Evolutionary conservation across 202 grass and related monocot species (phyloP).

Genomic region (Miscanthus sacchariflorus): DNA sequence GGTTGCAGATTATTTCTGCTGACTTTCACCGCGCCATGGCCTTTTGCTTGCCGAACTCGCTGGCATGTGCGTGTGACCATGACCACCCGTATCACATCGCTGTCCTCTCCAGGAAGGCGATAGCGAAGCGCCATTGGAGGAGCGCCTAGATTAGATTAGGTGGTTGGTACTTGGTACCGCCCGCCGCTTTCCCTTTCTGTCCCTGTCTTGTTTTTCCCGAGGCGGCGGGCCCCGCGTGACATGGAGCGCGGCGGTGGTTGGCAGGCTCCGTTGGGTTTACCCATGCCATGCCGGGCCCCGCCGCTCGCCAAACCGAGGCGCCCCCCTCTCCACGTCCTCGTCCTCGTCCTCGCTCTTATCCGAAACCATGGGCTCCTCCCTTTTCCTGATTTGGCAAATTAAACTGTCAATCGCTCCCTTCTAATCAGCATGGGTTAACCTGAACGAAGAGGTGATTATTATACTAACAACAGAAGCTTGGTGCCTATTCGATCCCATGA

Average conservation of each 20-base stretch:
- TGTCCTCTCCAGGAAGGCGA: conserved; percentile 27
- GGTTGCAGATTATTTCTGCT: too few relatives aligned
- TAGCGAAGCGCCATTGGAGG: conserved; percentile 29
- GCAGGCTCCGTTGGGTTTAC: background rate
- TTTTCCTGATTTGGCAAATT: conserved; percentile 40
- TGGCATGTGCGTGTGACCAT: background rate
- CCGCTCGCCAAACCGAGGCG: background rate
- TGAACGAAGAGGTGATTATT: background rate
- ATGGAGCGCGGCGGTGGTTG: background rate
- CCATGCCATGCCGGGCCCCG: background rate
- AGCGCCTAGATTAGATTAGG: conserved; percentile 37
- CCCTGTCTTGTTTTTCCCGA: conserved; percentile 6
- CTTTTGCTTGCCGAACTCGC: background rate
- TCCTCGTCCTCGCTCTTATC: conserved; percentile 32
- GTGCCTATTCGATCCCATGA: background rate
- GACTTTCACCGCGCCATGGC: background rate
- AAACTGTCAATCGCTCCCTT: background rate
- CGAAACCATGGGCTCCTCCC: conserved; percentile 1
- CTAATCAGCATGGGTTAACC: background rate
- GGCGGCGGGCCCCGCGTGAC: conserved; percentile 26
- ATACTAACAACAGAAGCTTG: background rate
- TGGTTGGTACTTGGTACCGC: conserved; percentile 27
- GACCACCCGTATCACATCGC: background rate
- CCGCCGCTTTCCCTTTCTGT: conserved; percentile 43
- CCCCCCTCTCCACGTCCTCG: too few relatives aligned